These are phyloP conservation scores for Martensiomyces pterosporus DNA, from an alignment of 192 early-diverging fungal species.

Conservation along the genomic window DNA sequence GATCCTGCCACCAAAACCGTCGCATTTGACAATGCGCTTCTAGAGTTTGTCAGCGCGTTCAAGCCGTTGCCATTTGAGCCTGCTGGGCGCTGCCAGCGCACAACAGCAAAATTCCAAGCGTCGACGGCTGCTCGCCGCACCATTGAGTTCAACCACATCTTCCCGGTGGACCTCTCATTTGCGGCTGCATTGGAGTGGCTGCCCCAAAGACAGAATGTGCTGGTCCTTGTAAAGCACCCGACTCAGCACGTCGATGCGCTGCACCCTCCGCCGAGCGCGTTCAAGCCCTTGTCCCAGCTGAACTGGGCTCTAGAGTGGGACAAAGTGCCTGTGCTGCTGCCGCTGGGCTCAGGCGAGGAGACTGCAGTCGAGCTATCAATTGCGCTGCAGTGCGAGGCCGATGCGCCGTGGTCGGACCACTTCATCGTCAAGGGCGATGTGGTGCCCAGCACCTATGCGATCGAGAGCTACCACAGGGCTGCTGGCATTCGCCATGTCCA, in stretches of 20 bases:
- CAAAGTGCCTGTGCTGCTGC: constrained; percentile 20
- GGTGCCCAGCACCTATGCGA: constrained; percentile 12
- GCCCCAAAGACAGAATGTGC: constrained; percentile 7
- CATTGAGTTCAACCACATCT: constrained; percentile 36
- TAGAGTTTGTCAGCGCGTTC: constrained; percentile 17
- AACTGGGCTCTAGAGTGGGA: constrained; percentile 37
- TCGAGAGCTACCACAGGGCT: constrained; percentile 15
- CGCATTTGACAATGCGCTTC: neutral
- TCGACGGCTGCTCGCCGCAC: constrained; percentile 4
- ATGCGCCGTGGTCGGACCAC: constrained; percentile 33
- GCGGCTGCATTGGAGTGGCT: constrained; percentile 20
- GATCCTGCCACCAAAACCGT: too few relatives aligned
- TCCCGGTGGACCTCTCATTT: constrained; percentile 26
- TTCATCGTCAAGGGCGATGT: constrained; percentile 9
- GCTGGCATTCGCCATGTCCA: constrained; percentile 3
- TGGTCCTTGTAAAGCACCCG: constrained; percentile 20
- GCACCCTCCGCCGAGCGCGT: constrained; percentile 3
- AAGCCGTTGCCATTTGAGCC: constrained; percentile 17
- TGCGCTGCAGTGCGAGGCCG: constrained; percentile 9
- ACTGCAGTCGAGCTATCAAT: constrained; percentile 12
- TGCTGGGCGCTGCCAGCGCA: constrained; percentile 17
- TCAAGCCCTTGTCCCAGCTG: constrained; percentile 13
- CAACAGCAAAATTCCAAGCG: too few relatives aligned
- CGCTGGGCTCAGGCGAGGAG: constrained; percentile 40
- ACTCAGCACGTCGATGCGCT: constrained; percentile 10